Percentiles rank a stretch among this genome's conserved stretches.
Conservation (phyloP, 179 eudicot species). For the Pouteria campechiana region DNA sequence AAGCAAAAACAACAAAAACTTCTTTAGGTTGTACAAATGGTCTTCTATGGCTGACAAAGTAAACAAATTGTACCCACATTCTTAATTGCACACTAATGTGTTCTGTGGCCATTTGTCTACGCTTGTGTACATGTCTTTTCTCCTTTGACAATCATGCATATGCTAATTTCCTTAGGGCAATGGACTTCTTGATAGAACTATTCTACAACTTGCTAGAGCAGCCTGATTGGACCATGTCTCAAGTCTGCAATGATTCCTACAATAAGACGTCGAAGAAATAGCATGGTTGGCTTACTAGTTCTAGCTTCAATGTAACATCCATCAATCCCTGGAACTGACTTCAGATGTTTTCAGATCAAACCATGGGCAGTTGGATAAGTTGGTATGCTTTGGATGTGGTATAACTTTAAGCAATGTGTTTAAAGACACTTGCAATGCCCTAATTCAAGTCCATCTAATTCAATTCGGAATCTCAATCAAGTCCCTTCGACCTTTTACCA, state of each 20-base stretch:
- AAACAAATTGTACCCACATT: not conserved
- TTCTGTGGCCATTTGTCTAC: not conserved
- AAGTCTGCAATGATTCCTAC: constrained; percentile 74
- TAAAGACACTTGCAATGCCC: not conserved
- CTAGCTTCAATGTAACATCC: constrained; percentile 63
- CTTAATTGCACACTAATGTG: not conserved
- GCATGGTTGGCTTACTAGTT: constrained; percentile 97
- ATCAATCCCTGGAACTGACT: not conserved
- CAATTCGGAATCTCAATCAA: not conserved
- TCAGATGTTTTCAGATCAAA: not conserved
- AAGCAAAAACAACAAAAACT: constrained; percentile 70
- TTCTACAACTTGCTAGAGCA: constrained; percentile 65
- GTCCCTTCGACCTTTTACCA: not conserved
- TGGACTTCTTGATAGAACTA: constrained; percentile 85
- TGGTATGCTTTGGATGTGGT: not conserved
- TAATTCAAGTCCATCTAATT: not conserved
- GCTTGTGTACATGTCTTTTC: not conserved
- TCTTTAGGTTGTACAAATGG: constrained; percentile 95
- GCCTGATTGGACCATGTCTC: constrained; percentile 72
- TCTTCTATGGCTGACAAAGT: constrained; percentile 96
- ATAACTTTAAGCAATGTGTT: not conserved
- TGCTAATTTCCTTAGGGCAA: constrained; percentile 40
- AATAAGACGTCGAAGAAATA: constrained; percentile 79
- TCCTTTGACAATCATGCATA: not conserved
- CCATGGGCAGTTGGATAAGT: not conserved